Percentiles rank a stretch among this genome's conserved stretches.
These are phyloP conservation scores for Pseudodiploospora longispora DNA, from an alignment of 2,329 filamentous ascomycete genomes.

Conservation along the genomic window DNA sequence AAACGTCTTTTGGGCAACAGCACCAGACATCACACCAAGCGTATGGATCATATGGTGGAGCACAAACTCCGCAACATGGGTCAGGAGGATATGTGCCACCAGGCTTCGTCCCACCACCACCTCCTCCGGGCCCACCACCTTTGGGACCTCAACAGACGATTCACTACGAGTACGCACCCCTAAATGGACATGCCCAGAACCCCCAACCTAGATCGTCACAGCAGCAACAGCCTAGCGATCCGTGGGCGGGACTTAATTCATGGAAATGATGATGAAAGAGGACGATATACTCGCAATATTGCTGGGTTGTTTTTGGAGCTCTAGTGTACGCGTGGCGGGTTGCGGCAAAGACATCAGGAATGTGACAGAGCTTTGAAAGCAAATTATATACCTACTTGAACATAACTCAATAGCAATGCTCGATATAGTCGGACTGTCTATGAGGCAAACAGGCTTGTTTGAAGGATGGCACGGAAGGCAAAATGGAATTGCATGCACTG, in stretches of 20 bases:
- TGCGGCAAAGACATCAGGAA: no score
- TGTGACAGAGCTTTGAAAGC: no score
- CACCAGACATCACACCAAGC: constrained; percentile 10
- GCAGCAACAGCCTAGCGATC: constrained; percentile 35
- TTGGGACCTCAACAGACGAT: constrained; percentile 55
- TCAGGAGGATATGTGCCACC: constrained; percentile 40
- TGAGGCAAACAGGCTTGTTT: no score
- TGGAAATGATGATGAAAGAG: constrained; percentile 34
- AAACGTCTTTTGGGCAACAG: constrained; percentile 37
- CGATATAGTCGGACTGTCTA: no score
- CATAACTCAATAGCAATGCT: no score
- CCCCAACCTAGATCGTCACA: constrained; percentile 24
- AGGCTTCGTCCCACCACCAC: constrained; percentile 55
- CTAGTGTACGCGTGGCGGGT: no score
- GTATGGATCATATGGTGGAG: constrained; percentile 27
- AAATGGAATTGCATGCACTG: no score
- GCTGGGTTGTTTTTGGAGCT: no score
- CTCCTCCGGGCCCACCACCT: constrained; percentile 54
- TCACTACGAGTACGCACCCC: constrained; percentile 36
- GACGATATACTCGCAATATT: no score
- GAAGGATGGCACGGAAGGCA: no score
- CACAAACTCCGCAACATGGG: constrained; percentile 32
- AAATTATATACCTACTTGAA: no score
- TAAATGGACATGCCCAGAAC: constrained; percentile 23
- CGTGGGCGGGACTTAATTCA: constrained; percentile 44